Evolutionary conservation across 768 basidiomycete genomes (phyloP).

Genomic region (Podaxis sp.): DNA sequence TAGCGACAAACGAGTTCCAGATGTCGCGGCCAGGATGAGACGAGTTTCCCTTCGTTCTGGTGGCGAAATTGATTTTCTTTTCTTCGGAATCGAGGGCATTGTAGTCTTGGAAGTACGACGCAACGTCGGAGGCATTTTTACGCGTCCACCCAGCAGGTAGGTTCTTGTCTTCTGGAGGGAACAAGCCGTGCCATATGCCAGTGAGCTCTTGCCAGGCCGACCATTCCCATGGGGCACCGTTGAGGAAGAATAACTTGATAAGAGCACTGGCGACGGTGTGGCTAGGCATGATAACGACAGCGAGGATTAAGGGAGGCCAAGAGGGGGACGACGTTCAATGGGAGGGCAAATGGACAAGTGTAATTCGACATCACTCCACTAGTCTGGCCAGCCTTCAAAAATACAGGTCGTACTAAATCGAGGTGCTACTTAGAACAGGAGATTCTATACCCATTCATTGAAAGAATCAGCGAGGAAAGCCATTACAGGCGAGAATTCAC

Average conservation of each 20-base stretch:
- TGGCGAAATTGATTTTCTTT: constrained; percentile 14
- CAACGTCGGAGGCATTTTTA: constrained; percentile 10
- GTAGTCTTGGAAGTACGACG: constrained; percentile 18
- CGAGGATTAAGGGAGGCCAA: not conserved
- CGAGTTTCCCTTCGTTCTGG: not conserved
- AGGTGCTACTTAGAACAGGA: too few species aligned
- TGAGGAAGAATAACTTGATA: not conserved
- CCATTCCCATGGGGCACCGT: constrained; percentile 16
- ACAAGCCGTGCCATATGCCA: constrained; percentile 16
- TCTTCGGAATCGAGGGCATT: not conserved
- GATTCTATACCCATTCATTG: too few species aligned
- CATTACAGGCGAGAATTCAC: too few species aligned
- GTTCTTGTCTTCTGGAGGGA: constrained; percentile 14
- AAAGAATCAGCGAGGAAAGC: too few species aligned
- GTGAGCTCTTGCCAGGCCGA: constrained; percentile 17
- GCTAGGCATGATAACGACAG: not conserved
- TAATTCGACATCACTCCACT: not conserved
- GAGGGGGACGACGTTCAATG: not conserved
- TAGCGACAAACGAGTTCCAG: not conserved
- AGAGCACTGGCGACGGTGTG: constrained; percentile 4
- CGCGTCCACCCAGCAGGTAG: constrained; percentile 17
- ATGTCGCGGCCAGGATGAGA: not conserved
- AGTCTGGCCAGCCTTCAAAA: too few species aligned
- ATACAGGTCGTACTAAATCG: too few species aligned
- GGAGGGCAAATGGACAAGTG: not conserved